Percentiles rank a stretch among this genome's conserved stretches.
These are phyloP conservation scores for Taxillus chinensis DNA, from an alignment of 164 flowering plant genomes.

Conservation along the genomic window DNA sequence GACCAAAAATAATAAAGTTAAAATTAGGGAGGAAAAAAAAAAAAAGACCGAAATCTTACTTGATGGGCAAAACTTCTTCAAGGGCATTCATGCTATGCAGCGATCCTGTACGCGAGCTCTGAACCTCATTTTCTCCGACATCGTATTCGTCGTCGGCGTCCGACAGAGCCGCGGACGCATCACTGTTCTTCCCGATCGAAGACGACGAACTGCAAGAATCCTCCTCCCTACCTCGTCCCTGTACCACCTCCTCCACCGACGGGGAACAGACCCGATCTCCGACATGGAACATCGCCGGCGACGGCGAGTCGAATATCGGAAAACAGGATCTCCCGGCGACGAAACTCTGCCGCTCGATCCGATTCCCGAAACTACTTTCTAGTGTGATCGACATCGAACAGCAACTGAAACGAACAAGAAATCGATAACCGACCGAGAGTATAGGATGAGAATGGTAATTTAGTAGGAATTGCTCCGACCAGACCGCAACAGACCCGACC, in stretches of 20 bases:
- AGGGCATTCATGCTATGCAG: slow-evolving; percentile 54
- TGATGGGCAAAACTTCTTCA: slow-evolving; percentile 60
- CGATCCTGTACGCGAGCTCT: slow-evolving; percentile 61
- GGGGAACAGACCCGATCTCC: slow-evolving; percentile 4
- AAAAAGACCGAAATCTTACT: slow-evolving; percentile 18
- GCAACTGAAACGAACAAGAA: neutral
- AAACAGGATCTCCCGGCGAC: slow-evolving; percentile 15
- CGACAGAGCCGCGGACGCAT: slow-evolving; percentile 17
- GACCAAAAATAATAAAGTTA: too few relatives aligned
- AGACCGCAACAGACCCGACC: too few relatives aligned
- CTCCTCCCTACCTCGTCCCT: slow-evolving; percentile 2
- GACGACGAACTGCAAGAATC: slow-evolving; percentile 34
- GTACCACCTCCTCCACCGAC: neutral
- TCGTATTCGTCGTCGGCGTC: slow-evolving; percentile 15
- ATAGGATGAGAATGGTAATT: neutral
- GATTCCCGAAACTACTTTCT: slow-evolving; percentile 11
- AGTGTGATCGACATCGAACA: slow-evolving; percentile 27
- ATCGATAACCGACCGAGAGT: neutral
- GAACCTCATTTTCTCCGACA: slow-evolving; percentile 45
- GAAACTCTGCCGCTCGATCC: slow-evolving; percentile 21
- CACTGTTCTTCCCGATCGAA: slow-evolving; percentile 59
- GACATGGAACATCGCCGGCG: neutral
- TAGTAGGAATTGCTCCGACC: neutral
- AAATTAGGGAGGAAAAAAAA: neutral
- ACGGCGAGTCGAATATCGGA: slow-evolving; percentile 16